Conservation (phyloP, 2,329 filamentous ascomycete species). For the Neonectria coccinea region DNA sequence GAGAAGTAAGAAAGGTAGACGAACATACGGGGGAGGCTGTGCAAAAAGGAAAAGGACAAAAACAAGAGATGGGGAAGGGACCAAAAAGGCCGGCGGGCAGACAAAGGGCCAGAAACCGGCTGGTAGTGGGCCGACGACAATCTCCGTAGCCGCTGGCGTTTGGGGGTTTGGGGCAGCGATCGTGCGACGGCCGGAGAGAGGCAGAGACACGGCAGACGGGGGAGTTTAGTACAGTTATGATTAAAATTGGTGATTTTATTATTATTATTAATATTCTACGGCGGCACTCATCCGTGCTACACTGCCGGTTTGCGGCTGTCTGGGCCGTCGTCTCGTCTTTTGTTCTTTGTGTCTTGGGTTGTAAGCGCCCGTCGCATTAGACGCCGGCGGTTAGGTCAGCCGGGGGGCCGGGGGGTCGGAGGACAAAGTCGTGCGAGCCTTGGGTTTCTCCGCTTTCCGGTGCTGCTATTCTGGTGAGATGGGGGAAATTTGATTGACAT, state of each 20-base stretch:
- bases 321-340: conserved; percentile 2
- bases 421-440: not conserved
- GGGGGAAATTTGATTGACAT: conserved; percentile 3
- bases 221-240: conserved; percentile 7
- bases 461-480: conserved; percentile 20
- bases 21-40: conserved; percentile 28
- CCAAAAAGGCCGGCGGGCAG: conserved; percentile 24
- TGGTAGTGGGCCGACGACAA: conserved; percentile 38
- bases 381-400: conserved; percentile 25
- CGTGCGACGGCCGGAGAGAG: conserved; percentile 33
- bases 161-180: conserved; percentile 24
- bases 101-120: conserved; percentile 21
- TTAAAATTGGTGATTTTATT: conserved; percentile 22
- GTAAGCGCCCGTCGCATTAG: conserved; percentile 27
- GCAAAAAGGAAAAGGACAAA: not conserved
- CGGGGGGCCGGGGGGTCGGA: conserved; percentile 21
- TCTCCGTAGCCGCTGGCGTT: conserved; percentile 42
- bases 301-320: not conserved
- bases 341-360: not conserved
- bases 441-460: conserved; percentile 10
- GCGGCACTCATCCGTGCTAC: not conserved
- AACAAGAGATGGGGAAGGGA: conserved; percentile 14
- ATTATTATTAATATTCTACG: conserved; percentile 21
- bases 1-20: not conserved
- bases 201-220: not conserved